Conservation (phyloP, 2,329 filamentous ascomycete genomes). For the Nothopassalora personata region DNA sequence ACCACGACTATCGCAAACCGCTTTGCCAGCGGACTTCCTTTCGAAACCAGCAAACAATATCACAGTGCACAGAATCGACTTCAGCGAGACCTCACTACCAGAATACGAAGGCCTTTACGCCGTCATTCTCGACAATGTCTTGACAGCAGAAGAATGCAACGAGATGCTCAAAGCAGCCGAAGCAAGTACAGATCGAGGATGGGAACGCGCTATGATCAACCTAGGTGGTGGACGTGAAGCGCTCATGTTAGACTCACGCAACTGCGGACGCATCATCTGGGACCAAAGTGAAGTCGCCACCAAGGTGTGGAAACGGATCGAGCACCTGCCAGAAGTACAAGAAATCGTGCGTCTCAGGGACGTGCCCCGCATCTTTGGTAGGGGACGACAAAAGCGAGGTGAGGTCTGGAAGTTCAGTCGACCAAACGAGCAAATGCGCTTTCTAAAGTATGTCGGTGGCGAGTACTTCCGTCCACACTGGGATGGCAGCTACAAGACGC, state of each 20-base stretch:
- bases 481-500: constrained; percentile 59
- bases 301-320: constrained; percentile 56
- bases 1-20: neutral
- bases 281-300: constrained; percentile 59
- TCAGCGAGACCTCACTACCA: constrained; percentile 45
- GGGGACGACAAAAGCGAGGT: constrained; percentile 38
- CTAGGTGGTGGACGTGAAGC: constrained; percentile 57
- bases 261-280: constrained; percentile 73
- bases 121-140: constrained; percentile 58
- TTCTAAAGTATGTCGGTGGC: constrained; percentile 65
- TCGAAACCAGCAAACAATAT: constrained; percentile 42
- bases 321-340: constrained; percentile 45
- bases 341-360: constrained; percentile 36
- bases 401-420: constrained; percentile 43
- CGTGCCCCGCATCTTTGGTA: constrained; percentile 42
- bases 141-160: constrained; percentile 59
- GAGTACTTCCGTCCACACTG: constrained; percentile 72
- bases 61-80: constrained; percentile 50
- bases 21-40: constrained; percentile 46
- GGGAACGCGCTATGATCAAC: constrained; percentile 66
- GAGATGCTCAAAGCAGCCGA: constrained; percentile 51
- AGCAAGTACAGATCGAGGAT: constrained; percentile 43
- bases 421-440: constrained; percentile 69
- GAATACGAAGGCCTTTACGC: constrained; percentile 54
- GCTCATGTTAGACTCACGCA: constrained; percentile 54